Conservation (phyloP, 1,284 basidiomycete species). For the Ustilago sp. region DNA sequence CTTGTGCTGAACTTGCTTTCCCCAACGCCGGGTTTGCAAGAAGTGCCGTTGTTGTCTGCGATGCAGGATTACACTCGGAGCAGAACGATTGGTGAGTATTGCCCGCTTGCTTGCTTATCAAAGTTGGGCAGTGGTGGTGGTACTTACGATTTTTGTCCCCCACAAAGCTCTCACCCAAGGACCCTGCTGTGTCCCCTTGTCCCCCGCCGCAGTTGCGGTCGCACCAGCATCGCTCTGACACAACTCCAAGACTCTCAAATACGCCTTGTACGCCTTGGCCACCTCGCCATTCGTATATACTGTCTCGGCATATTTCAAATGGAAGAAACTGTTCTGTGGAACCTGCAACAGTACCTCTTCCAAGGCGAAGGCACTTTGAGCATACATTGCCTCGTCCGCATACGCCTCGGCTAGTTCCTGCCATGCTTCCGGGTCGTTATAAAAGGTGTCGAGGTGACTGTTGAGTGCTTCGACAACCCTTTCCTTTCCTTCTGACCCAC, state of each 20-base stretch:
- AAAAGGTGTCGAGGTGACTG: constrained; percentile 88
- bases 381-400: constrained; percentile 80
- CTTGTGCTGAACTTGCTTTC: constrained; percentile 18
- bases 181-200: constrained; percentile 15
- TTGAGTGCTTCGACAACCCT: constrained; percentile 81
- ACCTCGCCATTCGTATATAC: constrained; percentile 81
- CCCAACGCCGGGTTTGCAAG: constrained; percentile 16
- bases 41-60: constrained; percentile 27
- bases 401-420: constrained; percentile 91
- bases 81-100: not conserved
- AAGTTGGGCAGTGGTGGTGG: not conserved
- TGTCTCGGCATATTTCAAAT: constrained; percentile 85
- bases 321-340: constrained; percentile 85
- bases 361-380: constrained; percentile 77
- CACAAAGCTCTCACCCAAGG: constrained; percentile 65
- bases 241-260: constrained; percentile 63
- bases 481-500: constrained; percentile 57
- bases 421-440: constrained; percentile 92
- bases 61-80: not conserved
- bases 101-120: not conserved
- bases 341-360: constrained; percentile 84
- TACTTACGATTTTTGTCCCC: constrained; percentile 63
- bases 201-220: not conserved
- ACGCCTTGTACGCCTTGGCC: constrained; percentile 64
- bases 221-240: constrained; percentile 41